These are phyloP conservation scores for Ophiosphaerella narmari DNA, from an alignment of 2,329 filamentous ascomycete species.

Conservation along the genomic window DNA sequence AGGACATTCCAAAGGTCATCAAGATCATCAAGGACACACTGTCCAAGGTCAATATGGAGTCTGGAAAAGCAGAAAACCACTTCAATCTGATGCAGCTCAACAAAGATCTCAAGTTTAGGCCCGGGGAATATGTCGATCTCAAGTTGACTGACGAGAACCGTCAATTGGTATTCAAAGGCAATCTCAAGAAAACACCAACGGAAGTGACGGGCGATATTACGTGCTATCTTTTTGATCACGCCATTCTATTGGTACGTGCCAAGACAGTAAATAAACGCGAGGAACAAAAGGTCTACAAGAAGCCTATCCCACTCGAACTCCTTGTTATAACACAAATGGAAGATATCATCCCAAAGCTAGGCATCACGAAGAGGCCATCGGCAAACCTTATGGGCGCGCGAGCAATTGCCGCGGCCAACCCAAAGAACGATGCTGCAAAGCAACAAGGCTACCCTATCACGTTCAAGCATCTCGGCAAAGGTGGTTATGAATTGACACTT, in stretches of 20 bases:
- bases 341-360: conserved; percentile 81
- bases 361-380: conserved; percentile 82
- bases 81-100: conserved; percentile 94
- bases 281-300: conserved; percentile 92
- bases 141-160: conserved; percentile 93
- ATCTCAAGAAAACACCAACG: conserved; percentile 88
- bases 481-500: conserved; percentile 88
- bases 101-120: conserved; percentile 86
- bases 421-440: conserved; percentile 44
- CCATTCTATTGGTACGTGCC: conserved; percentile 85
- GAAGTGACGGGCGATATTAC: conserved; percentile 84
- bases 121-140: conserved; percentile 88
- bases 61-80: conserved; percentile 94
- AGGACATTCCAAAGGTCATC: conserved; percentile 89
- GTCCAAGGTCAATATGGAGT: conserved; percentile 88
- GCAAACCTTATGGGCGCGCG: conserved; percentile 68
- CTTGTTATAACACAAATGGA: conserved; percentile 97
- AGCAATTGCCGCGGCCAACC: conserved; percentile 55
- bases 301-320: conserved; percentile 92
- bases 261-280: conserved; percentile 93
- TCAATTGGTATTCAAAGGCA: conserved; percentile 91
- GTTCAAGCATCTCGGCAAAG: conserved; percentile 93
- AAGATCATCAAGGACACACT: conserved; percentile 85
- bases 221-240: conserved; percentile 95
- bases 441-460: conserved; percentile 91